phyloP scores from a whole-genome alignment of 305 asterid genomes.

The Fraxinus floribunda region DNA sequence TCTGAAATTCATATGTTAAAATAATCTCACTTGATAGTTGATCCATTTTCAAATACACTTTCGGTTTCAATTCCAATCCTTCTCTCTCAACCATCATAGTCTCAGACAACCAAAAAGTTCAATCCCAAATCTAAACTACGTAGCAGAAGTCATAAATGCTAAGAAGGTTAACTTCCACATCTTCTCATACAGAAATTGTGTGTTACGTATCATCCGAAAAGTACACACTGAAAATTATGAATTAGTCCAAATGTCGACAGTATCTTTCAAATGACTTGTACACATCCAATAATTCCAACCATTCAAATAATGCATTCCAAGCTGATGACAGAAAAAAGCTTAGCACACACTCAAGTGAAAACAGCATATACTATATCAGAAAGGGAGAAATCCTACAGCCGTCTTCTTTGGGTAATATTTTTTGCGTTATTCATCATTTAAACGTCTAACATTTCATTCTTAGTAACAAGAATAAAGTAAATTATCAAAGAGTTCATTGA shows the following conservation, averaged over 20 bases:
- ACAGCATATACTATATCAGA: neutral
- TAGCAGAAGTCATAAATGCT: neutral
- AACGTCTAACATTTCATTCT: neutral
- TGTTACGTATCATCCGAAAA: neutral
- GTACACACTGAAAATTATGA: neutral
- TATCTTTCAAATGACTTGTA: neutral
- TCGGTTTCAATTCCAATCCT: neutral
- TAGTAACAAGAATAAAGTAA: neutral
- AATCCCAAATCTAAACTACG: neutral
- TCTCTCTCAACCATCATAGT: neutral
- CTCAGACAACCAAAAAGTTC: neutral
- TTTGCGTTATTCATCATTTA: neutral
- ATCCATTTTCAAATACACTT: neutral
- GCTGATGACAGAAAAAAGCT: neutral
- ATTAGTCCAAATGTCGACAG: neutral
- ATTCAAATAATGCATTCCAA: slow-evolving; percentile 3
- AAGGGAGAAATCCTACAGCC: slow-evolving; percentile 5
- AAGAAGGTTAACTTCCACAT: neutral
- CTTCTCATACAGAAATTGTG: neutral
- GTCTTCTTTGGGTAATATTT: neutral
- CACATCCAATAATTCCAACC: neutral
- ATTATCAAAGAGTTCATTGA: neutral
- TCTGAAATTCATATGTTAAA: neutral
- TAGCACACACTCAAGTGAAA: neutral
- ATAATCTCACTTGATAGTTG: neutral